phyloP scores from a whole-genome alignment of 345 rosid species.

The Pistacia atlantica region DNA sequence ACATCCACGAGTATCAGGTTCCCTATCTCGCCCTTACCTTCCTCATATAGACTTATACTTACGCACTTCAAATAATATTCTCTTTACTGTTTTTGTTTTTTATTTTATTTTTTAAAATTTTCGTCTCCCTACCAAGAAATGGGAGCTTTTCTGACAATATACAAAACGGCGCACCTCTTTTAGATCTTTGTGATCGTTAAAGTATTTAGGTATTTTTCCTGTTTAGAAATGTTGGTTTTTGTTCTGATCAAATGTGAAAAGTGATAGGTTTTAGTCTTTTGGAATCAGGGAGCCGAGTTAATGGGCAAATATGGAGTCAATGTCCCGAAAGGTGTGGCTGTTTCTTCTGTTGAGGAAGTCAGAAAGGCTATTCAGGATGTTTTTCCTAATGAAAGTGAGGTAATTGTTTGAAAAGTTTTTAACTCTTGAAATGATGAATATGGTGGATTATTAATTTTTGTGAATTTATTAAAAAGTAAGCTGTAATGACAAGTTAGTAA shows the following conservation, averaged over 20 bases:
- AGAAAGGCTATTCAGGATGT: slow-evolving; percentile 55
- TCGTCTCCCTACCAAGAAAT: not conserved
- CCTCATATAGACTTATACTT: not conserved
- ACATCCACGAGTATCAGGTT: slow-evolving; percentile 98
- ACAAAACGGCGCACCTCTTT: not conserved
- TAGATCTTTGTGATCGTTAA: slow-evolving; percentile 14
- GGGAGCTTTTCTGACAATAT: not conserved
- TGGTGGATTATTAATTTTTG: not conserved
- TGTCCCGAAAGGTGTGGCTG: slow-evolving; percentile 92
- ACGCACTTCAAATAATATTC: not conserved
- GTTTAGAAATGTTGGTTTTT: not conserved
- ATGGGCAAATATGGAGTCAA: slow-evolving; percentile 91
- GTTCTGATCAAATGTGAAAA: slow-evolving; percentile 5
- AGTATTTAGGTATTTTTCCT: not conserved
- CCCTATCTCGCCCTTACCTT: not conserved
- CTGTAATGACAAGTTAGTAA: not conserved
- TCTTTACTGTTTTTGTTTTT: not conserved
- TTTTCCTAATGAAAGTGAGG: slow-evolving; percentile 81
- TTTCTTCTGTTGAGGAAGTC: slow-evolving; percentile 64
- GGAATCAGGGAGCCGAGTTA: slow-evolving; percentile 81
- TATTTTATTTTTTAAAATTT: not conserved
- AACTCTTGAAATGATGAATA: not conserved
- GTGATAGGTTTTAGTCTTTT: slow-evolving; percentile 9
- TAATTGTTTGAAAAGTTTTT: slow-evolving; percentile 13
- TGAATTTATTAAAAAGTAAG: not conserved